Percentiles rank a stretch among this genome's conserved stretches.
Evolutionary conservation across 2,329 filamentous ascomycete genomes (phyloP).

Genomic region (Paraphoma chrysanthemicola): DNA sequence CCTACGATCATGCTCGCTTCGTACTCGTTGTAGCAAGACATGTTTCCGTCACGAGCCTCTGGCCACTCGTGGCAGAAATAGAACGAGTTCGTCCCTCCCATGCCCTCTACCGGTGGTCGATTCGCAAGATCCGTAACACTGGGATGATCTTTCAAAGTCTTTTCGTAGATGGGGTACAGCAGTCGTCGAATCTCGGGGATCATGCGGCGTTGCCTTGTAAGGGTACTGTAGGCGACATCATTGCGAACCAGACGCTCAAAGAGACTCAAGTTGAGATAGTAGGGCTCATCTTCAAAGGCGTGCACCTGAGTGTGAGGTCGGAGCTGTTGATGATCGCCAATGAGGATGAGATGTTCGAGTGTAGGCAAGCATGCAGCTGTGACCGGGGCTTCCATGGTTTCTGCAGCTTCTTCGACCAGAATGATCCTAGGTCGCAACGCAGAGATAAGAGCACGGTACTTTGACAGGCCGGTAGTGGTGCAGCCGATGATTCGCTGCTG

Average conservation of each 20-base stretch:
- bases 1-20: conserved; percentile 80
- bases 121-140: conserved; percentile 56
- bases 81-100: conserved; percentile 66
- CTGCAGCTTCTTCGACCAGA: conserved; percentile 81
- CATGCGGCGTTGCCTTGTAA: conserved; percentile 76
- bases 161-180: conserved; percentile 66
- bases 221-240: conserved; percentile 66
- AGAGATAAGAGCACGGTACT: conserved; percentile 75
- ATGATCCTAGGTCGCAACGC: conserved; percentile 71
- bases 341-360: conserved; percentile 69
- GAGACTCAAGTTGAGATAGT: conserved; percentile 74
- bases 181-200: conserved; percentile 70
- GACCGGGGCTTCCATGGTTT: conserved; percentile 72
- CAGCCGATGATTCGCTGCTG: conserved; percentile 65
- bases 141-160: conserved; percentile 63
- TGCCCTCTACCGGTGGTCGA: conserved; percentile 64
- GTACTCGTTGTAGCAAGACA: conserved; percentile 71
- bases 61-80: conserved; percentile 71
- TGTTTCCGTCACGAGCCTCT: conserved; percentile 68
- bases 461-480: conserved; percentile 82
- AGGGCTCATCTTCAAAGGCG: conserved; percentile 66
- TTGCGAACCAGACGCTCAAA: conserved; percentile 80
- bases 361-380: conserved; percentile 66
- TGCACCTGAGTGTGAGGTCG: conserved; percentile 71
- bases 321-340: conserved; percentile 84